A percentile compares a stretch with the other conserved stretches of the same genome.
Conservation (phyloP, 257 asterid genomes). For the Jacaranda mimosifolia region DNA sequence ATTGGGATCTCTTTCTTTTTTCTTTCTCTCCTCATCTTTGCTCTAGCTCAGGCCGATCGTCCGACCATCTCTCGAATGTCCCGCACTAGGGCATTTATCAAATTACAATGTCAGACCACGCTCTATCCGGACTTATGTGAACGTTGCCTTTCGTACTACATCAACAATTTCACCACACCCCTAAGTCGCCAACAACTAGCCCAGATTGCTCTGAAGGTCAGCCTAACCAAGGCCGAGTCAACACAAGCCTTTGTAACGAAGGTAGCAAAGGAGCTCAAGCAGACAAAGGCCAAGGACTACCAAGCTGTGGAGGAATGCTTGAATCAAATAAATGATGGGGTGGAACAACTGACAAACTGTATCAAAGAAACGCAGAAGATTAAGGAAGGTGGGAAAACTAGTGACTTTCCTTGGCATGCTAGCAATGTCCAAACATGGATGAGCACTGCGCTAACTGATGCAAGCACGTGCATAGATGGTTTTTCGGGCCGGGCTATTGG, state of each 20-base stretch:
- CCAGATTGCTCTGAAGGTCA: constrained; percentile 61
- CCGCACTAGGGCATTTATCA: constrained; percentile 53
- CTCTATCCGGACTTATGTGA: constrained; percentile 54
- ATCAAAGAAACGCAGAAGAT: constrained; percentile 57
- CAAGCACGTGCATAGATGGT: constrained; percentile 60
- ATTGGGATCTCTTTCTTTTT: constrained; percentile 32
- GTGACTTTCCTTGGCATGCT: constrained; percentile 62
- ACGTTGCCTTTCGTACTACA: constrained; percentile 45
- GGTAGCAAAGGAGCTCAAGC: constrained; percentile 52
- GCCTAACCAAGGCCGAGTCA: constrained; percentile 54
- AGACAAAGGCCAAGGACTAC: constrained; percentile 46
- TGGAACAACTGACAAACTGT: constrained; percentile 57
- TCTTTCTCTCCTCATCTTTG: constrained; percentile 34
- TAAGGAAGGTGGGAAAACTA: constrained; percentile 39
- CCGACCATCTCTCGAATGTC: constrained; percentile 30
- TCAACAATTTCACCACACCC: constrained; percentile 37
- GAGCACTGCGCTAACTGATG: constrained; percentile 65
- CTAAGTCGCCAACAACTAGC: constrained; percentile 57
- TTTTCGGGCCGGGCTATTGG: constrained; percentile 56
- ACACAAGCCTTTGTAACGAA: constrained; percentile 53
- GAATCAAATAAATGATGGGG: constrained; percentile 73
- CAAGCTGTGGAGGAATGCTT: constrained; percentile 60
- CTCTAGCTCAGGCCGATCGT: constrained; percentile 25
- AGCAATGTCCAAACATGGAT: constrained; percentile 68
- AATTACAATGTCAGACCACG: constrained; percentile 54